phyloP scores from a whole-genome alignment of 2,329 filamentous ascomycete species.

The Penicillium sp. region DNA sequence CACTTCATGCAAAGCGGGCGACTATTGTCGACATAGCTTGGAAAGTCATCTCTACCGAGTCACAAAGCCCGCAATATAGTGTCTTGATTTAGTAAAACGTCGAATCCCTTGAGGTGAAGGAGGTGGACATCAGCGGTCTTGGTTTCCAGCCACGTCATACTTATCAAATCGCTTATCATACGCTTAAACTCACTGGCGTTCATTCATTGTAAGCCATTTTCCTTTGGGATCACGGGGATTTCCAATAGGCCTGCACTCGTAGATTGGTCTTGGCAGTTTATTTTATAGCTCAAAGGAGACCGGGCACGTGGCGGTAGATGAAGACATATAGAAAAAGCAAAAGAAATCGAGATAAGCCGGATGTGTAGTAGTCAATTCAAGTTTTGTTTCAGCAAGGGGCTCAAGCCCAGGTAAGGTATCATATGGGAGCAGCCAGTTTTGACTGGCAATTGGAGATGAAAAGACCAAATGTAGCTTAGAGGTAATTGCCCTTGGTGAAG shows the following conservation, averaged over 20 bases:
- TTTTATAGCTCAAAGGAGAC: neutral
- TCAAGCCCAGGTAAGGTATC: neutral
- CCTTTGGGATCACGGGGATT: neutral
- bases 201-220: neutral
- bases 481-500: slow-evolving; percentile 65
- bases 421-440: neutral
- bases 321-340: neutral
- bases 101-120: neutral
- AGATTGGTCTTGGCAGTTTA: neutral
- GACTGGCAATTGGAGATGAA: neutral
- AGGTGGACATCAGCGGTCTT: neutral
- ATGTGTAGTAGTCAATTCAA: neutral
- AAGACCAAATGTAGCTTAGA: neutral
- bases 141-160: neutral
- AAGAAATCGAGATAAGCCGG: neutral
- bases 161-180: neutral
- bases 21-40: neutral
- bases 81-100: neutral
- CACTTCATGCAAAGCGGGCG: too few species aligned
- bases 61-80: neutral
- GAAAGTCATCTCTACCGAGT: neutral
- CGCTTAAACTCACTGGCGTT: neutral
- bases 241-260: neutral
- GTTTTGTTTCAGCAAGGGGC: neutral
- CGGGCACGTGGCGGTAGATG: neutral